Evolutionary conservation across 2,329 filamentous ascomycete species (phyloP), one percentile per base, ranked within the genome.

Genomic region (Fusarium euwallaceae): DNA sequence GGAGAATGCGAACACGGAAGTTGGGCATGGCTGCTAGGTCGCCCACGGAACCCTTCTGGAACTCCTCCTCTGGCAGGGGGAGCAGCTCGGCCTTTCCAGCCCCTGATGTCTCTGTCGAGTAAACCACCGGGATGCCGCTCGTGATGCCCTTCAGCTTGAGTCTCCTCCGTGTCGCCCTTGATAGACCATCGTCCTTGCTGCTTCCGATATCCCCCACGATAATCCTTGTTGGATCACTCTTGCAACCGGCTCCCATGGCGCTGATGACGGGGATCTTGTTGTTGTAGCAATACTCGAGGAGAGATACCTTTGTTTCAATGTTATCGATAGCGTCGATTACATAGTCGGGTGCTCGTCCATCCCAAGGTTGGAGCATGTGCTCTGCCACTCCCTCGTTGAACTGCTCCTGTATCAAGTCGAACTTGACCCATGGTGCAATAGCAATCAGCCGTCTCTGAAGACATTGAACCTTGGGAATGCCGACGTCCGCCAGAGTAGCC

Each of bases 291-390:
- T 97, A 97, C 78, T 95, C 92, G 45, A 99, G 87, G 64, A 99
- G 86, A 20, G 92, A 93, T 4, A 99, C 96, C 85, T 99, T 99
- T 64, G 95, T 97, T 61, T 98, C 94, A 72, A 99, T 98, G 81
- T 99, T 98, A 83, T 99, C 97, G 76, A 99, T 99, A 24, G 96
- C 97, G 83, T 99, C 97, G 39, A 99, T 91, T n/a, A 99, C 91
- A 79, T 92, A 99, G 78, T 96, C 93, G 1, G 95, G 95, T 78
- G 88, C 88, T 80, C 88, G 89, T 17, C 87, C 91, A 6, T 83
- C 86, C 92, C 94, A 95, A 0, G 90, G 86, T 0, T 86, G 90
- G 48, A 99, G 86, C 72, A 98, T 86, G 12, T 84, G 81, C 8
- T 89, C 88, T 0, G 95, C 95, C 11, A 87, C 91, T 17, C 86